Conservation (phyloP, 176 grass and related monocot genomes). For the Bonia amplexicaulis region DNA sequence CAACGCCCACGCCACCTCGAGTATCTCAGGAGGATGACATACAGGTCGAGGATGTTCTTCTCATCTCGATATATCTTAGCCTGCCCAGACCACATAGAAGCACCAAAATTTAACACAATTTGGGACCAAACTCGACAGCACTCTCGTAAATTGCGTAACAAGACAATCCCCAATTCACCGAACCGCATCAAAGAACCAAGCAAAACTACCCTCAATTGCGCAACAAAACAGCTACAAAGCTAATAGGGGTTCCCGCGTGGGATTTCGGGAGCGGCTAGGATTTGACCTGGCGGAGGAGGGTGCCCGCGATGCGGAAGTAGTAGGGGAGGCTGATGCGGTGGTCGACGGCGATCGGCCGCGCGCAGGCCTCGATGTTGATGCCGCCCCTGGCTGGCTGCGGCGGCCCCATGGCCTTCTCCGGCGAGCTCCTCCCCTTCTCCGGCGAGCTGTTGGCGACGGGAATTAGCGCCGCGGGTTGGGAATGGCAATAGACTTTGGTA, state of each 20-base stretch:
- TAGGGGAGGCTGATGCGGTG: constrained; percentile 75
- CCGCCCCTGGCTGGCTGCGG: constrained; percentile 32
- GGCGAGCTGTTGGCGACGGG: constrained; percentile 1
- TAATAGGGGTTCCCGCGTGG: neutral
- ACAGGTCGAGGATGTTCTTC: constrained; percentile 86
- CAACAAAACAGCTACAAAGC: neutral
- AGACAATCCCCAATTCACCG: constrained; percentile 26
- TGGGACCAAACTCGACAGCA: neutral
- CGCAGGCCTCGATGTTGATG: constrained; percentile 65
- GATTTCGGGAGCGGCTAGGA: constrained; percentile 9
- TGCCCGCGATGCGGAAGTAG: constrained; percentile 93
- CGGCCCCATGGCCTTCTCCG: constrained; percentile 42
- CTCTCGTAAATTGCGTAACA: neutral
- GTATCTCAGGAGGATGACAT: constrained; percentile 90
- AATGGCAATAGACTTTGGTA: constrained; percentile 12
- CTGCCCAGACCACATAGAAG: constrained; percentile 38
- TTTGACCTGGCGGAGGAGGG: constrained; percentile 83
- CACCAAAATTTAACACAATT: constrained; percentile 24
- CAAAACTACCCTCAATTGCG: neutral
- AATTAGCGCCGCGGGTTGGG: constrained; percentile 7
- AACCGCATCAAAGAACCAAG: neutral
- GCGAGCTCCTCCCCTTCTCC: constrained; percentile 15
- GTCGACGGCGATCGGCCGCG: constrained; percentile 78
- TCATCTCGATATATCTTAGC: constrained; percentile 93
- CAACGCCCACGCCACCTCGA: constrained; percentile 56